phyloP scores from a whole-genome alignment of 208 protist genomes.

The Naegleria lovaniensis region DNA sequence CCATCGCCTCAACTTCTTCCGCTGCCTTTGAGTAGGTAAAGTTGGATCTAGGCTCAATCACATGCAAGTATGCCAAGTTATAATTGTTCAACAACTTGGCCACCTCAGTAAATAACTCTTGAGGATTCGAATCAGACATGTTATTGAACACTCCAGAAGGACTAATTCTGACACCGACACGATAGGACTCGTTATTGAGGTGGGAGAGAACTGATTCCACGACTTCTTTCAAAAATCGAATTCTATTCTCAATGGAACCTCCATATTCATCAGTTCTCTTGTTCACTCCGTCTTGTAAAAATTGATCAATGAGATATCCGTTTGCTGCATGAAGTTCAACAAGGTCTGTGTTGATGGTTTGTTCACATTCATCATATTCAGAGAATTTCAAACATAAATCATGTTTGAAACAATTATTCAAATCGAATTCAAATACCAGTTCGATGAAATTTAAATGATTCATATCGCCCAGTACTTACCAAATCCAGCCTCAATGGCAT shows the following conservation, averaged over 20 bases:
- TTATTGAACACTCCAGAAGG: slow-evolving; percentile 49
- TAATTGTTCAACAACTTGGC: not conserved
- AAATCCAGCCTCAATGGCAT: slow-evolving; percentile 52
- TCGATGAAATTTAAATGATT: too few species aligned
- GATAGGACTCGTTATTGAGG: slow-evolving; percentile 37
- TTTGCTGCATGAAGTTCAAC: slow-evolving; percentile 85
- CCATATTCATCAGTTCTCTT: slow-evolving; percentile 72
- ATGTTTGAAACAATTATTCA: too few species aligned
- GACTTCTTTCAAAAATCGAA: slow-evolving; percentile 71
- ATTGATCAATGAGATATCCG: slow-evolving; percentile 85
- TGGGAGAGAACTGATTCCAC: slow-evolving; percentile 41
- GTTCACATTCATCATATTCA: too few species aligned
- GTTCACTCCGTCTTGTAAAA: slow-evolving; percentile 75
- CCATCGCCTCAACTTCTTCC: not conserved
- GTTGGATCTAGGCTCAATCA: slow-evolving; percentile 28
- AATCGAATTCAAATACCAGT: too few species aligned
- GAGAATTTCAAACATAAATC: too few species aligned
- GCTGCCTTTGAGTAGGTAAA: not conserved
- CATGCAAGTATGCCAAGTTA: slow-evolving; percentile 30
- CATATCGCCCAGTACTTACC: not conserved
- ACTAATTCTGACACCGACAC: slow-evolving; percentile 56
- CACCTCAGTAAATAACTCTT: slow-evolving; percentile 11
- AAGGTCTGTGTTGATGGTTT: slow-evolving; percentile 31
- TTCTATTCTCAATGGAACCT: slow-evolving; percentile 67
- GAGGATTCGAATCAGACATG: slow-evolving; percentile 25